Conservation (phyloP, 495 filamentous ascomycete genomes). For the Aspergillus bridgeri region DNA sequence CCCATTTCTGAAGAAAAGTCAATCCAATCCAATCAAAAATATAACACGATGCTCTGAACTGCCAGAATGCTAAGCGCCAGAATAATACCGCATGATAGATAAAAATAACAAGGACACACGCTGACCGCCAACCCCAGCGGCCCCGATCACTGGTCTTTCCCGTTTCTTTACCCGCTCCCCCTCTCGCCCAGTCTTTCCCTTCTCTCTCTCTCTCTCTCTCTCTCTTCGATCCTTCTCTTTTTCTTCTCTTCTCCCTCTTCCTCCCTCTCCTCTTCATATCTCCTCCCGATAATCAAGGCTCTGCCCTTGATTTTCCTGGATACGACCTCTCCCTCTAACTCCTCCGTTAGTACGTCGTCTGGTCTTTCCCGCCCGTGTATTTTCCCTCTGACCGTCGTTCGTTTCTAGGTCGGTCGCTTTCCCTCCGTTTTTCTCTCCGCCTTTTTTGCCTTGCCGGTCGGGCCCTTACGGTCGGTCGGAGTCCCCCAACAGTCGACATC, state of each 20-base stretch:
- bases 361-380: conserved; percentile 1
- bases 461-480: conserved; percentile 15
- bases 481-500: conserved; percentile 22
- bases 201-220: conserved; percentile 23
- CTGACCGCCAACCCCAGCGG: not conserved
- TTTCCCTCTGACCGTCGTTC: not conserved
- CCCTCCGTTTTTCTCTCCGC: conserved; percentile 26
- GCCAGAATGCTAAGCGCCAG: no score
- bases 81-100: no score
- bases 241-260: conserved; percentile 19
- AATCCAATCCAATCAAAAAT: no score
- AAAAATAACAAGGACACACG: not conserved
- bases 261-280: conserved; percentile 17
- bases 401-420: conserved; percentile 17
- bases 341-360: conserved; percentile 9
- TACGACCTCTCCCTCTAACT: conserved; percentile 11
- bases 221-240: conserved; percentile 29
- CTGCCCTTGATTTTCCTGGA: conserved; percentile 32
- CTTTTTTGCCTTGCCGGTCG: conserved; percentile 26
- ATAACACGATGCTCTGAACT: no score
- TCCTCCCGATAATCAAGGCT: conserved; percentile 34
- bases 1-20: no score
- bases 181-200: conserved; percentile 27
- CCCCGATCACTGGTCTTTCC: not conserved
- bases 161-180: conserved; percentile 13